Evolutionary conservation across 2,329 filamentous ascomycete genomes (phyloP), one percentile per base, ranked within the genome.

Genomic region (Neonectria sp.): DNA sequence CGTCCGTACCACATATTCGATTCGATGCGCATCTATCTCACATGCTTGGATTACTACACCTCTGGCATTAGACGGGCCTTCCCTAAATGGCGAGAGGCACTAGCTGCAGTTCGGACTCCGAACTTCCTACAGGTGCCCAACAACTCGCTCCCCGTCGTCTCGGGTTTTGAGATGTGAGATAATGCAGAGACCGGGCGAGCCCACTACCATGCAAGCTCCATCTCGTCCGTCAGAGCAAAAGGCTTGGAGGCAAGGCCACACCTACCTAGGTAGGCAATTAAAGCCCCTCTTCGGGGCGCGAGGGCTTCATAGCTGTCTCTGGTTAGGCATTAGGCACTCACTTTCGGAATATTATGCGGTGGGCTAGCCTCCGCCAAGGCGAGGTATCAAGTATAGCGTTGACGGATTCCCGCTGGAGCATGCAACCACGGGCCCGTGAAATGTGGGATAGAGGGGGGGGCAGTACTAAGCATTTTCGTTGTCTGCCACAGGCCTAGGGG

Each of bases 311-410:
- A 35, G 45, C 55, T 70, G 33, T 53, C 68, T 73, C 60, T 69
- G 60, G 66, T 40, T 67, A 63, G 48, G 33, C 49, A 55, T 63
- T 58, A 70, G 53, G 72, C 69, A 73, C 63, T 73, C 66, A 43
- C 65, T 63, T 70, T 74, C 67, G 71, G 72, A 73, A 72, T 48
- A 74, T 74, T 74, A 73, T 67, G 70, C 58, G 66, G 66, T 74
- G 70, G 68, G 67, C 64, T 66, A 68, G 69, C 56, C 66, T 58
- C 65, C 67, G 72, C 58, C 56, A 74, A 73, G 63, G 45, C 55
- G 40, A 65, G 60, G 58, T 65, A 67, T 73, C 57, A 64, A 68
- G 55, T 63, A 68, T 57, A 63, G 63, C 53, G 63, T 60, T 60
- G 63, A 45, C 33, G 52, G 60, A 49, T 56, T 63, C 24, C 60